phyloP scores from a whole-genome alignment of 768 basidiomycete species.

The Hydnomerulius pinastri region DNA sequence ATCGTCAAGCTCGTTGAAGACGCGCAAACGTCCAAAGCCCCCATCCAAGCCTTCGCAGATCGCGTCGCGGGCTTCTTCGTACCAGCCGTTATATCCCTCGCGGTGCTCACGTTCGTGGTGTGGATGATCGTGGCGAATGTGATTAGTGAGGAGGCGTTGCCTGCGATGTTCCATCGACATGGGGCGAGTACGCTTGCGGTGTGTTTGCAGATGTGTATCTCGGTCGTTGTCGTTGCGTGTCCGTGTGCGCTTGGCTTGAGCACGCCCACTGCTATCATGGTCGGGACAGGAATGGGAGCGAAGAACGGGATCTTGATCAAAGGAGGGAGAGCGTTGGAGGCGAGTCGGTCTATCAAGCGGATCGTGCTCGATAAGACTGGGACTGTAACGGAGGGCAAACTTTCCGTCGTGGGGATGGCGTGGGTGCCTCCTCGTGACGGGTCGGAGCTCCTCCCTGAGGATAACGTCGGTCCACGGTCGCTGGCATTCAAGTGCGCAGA shows the following conservation, averaged over 20 bases:
- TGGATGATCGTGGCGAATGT: slow-evolving; percentile 80
- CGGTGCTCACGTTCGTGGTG: slow-evolving; percentile 73
- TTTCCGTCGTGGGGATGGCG: slow-evolving; percentile 71
- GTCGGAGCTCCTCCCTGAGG: slow-evolving; percentile 23
- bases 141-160: slow-evolving; percentile 59
- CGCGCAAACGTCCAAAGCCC: slow-evolving; percentile 96
- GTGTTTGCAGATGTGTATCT: slow-evolving; percentile 96
- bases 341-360: slow-evolving; percentile 76
- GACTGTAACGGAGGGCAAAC: slow-evolving; percentile 94
- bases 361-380: slow-evolving; percentile 97
- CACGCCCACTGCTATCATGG: slow-evolving; percentile 99
- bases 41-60: slow-evolving; percentile 97
- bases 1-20: slow-evolving; percentile 97
- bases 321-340: slow-evolving; percentile 92
- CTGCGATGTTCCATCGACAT: slow-evolving; percentile 80
- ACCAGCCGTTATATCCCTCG: slow-evolving; percentile 83
- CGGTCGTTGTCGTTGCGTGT: slow-evolving; percentile 96
- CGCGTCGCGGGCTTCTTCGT: slow-evolving; percentile 94
- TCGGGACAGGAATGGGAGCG: slow-evolving; percentile 96
- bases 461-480: slow-evolving; percentile 6
- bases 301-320: slow-evolving; percentile 98
- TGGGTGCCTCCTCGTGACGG: slow-evolving; percentile 61
- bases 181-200: slow-evolving; percentile 87
- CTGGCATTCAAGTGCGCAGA: slow-evolving; percentile 49
- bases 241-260: slow-evolving; percentile 96